phyloP scores from a whole-genome alignment of 352 stramenopile species.

The Phytophthora pisi region DNA sequence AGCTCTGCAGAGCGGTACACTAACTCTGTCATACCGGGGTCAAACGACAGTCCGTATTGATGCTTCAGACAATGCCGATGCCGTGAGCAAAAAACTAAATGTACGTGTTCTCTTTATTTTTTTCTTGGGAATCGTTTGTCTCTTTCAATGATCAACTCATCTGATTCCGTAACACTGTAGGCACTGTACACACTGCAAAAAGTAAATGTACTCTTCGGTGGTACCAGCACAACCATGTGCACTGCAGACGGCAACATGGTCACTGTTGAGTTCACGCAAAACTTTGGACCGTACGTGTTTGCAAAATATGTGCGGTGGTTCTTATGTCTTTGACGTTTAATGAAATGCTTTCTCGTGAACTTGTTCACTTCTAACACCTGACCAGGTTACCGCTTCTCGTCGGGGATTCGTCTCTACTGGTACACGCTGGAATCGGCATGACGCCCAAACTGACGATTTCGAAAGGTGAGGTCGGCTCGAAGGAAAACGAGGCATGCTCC shows the following conservation, averaged over 20 bases:
- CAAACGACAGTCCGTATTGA: slow-evolving; percentile 75
- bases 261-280: slow-evolving; percentile 81
- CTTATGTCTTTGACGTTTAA: background rate
- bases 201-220: slow-evolving; percentile 64
- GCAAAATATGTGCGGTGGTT: background rate
- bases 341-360: background rate
- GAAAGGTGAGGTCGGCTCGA: slow-evolving; percentile 81
- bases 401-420: slow-evolving; percentile 59
- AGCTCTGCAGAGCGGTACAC: slow-evolving; percentile 53
- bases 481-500: slow-evolving; percentile 89
- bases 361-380: background rate
- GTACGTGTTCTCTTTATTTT: slow-evolving; percentile 28
- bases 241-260: slow-evolving; percentile 70
- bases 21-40: slow-evolving; percentile 70
- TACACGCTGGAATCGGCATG: slow-evolving; percentile 61
- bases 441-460: slow-evolving; percentile 51
- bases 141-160: no score
- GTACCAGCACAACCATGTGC: slow-evolving; percentile 64
- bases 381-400: slow-evolving; percentile 74
- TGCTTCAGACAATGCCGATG: slow-evolving; percentile 60
- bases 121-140: background rate
- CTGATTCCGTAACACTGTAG: slow-evolving; percentile 19
- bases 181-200: slow-evolving; percentile 59
- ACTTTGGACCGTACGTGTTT: slow-evolving; percentile 69
- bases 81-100: slow-evolving; percentile 72